Conservation (phyloP, 2,329 filamentous ascomycete genomes). For the Cladosporium sp. region DNA sequence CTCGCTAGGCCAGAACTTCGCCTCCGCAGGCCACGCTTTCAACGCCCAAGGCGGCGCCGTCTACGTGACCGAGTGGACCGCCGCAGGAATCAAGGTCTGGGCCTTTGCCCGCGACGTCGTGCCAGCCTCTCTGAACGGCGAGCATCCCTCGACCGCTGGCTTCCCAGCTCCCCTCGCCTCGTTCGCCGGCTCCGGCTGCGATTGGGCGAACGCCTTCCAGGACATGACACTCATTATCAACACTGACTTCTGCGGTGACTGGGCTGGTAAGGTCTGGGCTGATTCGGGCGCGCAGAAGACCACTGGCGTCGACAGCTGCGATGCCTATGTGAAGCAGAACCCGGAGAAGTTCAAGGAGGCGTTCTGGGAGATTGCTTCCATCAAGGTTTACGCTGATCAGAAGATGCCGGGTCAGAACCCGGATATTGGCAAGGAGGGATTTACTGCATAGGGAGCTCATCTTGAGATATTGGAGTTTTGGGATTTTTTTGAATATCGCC, state of each 20-base stretch:
- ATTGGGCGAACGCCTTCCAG: constrained; percentile 66
- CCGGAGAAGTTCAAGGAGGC: constrained; percentile 66
- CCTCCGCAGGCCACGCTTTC: constrained; percentile 47
- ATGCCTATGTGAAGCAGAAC: constrained; percentile 67
- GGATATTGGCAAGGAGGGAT: not conserved
- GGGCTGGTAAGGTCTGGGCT: constrained; percentile 71
- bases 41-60: constrained; percentile 46
- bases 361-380: constrained; percentile 72
- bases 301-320: constrained; percentile 57
- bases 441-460: not conserved
- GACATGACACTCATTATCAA: constrained; percentile 75
- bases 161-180: constrained; percentile 62
- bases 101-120: constrained; percentile 71
- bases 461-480: not conserved
- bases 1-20: constrained; percentile 13
- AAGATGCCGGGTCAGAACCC: not conserved
- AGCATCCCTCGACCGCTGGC: constrained; percentile 58
- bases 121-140: constrained; percentile 58
- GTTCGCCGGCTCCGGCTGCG: constrained; percentile 63
- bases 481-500: no score
- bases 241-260: constrained; percentile 82
- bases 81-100: constrained; percentile 68
- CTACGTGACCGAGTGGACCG: constrained; percentile 61
- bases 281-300: constrained; percentile 56
- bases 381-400: constrained; percentile 53